Conservation (phyloP, 371 early-diverging fungal genomes). For the Circinella umbellata region DNA sequence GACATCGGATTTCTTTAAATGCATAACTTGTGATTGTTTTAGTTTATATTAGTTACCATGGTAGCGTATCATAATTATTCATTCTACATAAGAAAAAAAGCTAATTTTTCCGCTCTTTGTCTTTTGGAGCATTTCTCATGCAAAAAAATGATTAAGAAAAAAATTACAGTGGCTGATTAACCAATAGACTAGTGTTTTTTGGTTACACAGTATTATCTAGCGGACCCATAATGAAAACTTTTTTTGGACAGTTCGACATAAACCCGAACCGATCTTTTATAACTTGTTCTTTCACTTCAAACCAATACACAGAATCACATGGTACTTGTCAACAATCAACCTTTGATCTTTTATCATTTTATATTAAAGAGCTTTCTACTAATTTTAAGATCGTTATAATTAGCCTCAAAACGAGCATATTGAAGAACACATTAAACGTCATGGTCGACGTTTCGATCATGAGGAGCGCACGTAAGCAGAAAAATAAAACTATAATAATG, state of each 20-base stretch:
- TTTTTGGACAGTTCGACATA: neutral
- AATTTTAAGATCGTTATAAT: neutral
- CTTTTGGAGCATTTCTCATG: no score
- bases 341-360: neutral
- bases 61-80: no score
- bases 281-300: neutral
- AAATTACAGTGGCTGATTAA: no score
- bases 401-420: slow-evolving; percentile 99
- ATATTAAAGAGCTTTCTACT: neutral
- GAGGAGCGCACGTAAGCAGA: slow-evolving; percentile 89
- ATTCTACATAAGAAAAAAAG: no score
- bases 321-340: neutral
- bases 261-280: no score
- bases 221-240: neutral
- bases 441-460: slow-evolving; percentile 97
- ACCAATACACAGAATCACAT: neutral
- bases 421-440: slow-evolving; percentile 98
- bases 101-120: no score
- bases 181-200: no score
- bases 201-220: neutral
- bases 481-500: neutral
- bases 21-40: no score
- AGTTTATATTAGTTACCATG: no score
- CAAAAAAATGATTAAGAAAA: no score
- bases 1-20: no score